Base-by-base conservation (phyloP, 495 filamentous ascomycete species). In the Penicillium manginii region DNA sequence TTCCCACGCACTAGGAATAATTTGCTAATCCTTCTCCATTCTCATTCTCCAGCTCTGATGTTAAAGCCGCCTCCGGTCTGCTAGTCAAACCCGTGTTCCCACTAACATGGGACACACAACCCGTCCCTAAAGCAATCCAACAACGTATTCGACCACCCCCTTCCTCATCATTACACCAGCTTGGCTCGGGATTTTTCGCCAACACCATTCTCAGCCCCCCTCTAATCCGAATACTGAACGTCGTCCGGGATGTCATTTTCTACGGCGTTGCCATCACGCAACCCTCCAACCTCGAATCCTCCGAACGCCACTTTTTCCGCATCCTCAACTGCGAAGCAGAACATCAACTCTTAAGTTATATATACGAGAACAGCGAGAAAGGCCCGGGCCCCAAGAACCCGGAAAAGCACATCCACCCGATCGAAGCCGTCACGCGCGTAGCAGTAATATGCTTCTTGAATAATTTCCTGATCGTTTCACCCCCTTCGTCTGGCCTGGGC, bases 51-150 rank as follows among this genome's bases (percentile, higher is more conserved):
- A 74, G 73, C 8, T 65, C 65, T 32, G 73, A 76, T 46, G 57
- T 74, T 11, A 76, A 76, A 62, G 61, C 69, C 43, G 71, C 67
- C 22, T 64, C 71, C 26, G 73, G 73, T 3, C 58, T 74, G 1
- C 67, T 74, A 60, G 64, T 65, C 35, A 69, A 66, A 40, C 73
- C 73, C n/a, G 62, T 76, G n/a, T 74, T 76, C 45, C 69, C 70
- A 31, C 57, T 74, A n/a, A 59, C 63, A 19, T 73, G 69, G 71
- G 65, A 66, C 48, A 50, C 65, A 37, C 57, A 71, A 43, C 65
- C 67, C 14, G 51, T 73, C 2, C 59, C 73, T 10, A 37, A 22
- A 10, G 69, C 61, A 12, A 62, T 74, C 10, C 65, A 68, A 50
- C 52, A 64, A 19, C 69, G 71, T 40, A 64, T 76, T 9, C 50